phyloP scores from a whole-genome alignment of 164 flowering plant species.

The Liquidambar formosana region DNA sequence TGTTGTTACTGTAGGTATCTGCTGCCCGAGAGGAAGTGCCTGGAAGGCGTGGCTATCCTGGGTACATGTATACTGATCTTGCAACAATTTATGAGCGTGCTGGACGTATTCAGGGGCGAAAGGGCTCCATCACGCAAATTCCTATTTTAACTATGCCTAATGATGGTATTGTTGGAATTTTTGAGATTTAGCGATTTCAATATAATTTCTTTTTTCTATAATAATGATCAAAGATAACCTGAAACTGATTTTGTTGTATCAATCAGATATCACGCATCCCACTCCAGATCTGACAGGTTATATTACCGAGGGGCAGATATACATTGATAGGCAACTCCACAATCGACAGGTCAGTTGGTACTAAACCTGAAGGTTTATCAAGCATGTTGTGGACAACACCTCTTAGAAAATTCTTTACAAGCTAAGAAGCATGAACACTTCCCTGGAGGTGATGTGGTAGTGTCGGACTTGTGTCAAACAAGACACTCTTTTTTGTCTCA shows the following conservation, averaged over 20 bases:
- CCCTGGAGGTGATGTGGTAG: too few relatives aligned
- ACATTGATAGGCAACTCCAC: conserved; percentile 86
- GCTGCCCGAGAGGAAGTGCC: conserved; percentile 99
- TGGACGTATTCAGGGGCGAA: conserved; percentile 95
- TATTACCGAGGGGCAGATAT: conserved; percentile 96
- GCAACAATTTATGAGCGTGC: conserved; percentile 98
- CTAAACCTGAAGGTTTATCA: neutral
- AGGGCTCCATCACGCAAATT: conserved; percentile 97
- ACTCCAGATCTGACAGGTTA: conserved; percentile 98
- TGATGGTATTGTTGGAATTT: conserved; percentile 54
- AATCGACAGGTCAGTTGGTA: conserved; percentile 67
- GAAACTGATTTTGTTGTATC: conserved; percentile 11
- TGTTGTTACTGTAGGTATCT: conserved; percentile 62
- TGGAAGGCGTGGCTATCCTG: conserved; percentile 98
- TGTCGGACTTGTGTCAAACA: too few relatives aligned
- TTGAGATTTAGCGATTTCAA: neutral
- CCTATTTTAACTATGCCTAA: conserved; percentile 96
- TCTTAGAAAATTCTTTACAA: too few relatives aligned
- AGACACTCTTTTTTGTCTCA: too few relatives aligned
- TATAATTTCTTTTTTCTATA: neutral
- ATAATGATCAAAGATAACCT: neutral
- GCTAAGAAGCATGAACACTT: too few relatives aligned
- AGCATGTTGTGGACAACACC: neutral
- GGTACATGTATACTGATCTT: conserved; percentile 97
- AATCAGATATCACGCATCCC: conserved; percentile 92